Base-by-base conservation (phyloP, 2,329 filamentous ascomycete species). In the Lasiodiplodia theobromae region DNA sequence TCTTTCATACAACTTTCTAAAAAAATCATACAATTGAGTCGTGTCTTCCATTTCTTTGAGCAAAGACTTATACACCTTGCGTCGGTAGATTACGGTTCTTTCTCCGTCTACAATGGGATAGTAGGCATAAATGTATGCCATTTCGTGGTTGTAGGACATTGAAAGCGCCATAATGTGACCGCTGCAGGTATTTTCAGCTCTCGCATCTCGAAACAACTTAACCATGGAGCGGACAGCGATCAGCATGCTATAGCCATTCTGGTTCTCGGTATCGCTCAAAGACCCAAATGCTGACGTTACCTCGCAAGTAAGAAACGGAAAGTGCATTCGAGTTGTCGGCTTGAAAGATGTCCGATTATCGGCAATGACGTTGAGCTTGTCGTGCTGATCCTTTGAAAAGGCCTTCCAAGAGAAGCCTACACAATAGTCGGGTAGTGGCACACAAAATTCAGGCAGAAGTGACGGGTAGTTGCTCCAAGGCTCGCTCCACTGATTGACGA, bases 351-450 rank as follows among this genome's bases (percentile, higher is more conserved):
- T 72, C 60, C 37, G 12, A 10, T 14, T 16, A 16, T 65, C 54
- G 14, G 68, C 18, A 5, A 62, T 56, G 2, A 54, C n/a, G 38
- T 38, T 18, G 16, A 86, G 71, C 74, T 80, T 85, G 16, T 72
- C 49, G 5, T 83, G 77, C 71, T 85, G 82, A 7, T 80, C 75
- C 0, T 79, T 65, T 1, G 78, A 83, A 69, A 86, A 86, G 3
- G 47, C 21, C 2, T 34, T 11, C 16, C 34, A 23, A 4, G 11
- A 40, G 23, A 64, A 64, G 2, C 60, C 60, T 4, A 64, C 38
- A 8, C 38, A 64, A n/a, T 51, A 64, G 21, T 52, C 21, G 12
- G 62, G 62, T 4, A 11, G 11, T 16, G 57, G 57, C 2, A 10
- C 8, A 0, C 21, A 16, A 16, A 40, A 25, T 2, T 7, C 57